Evolutionary conservation across 2,329 filamentous ascomycete genomes (phyloP).

Genomic region (Alternaria sp.): DNA sequence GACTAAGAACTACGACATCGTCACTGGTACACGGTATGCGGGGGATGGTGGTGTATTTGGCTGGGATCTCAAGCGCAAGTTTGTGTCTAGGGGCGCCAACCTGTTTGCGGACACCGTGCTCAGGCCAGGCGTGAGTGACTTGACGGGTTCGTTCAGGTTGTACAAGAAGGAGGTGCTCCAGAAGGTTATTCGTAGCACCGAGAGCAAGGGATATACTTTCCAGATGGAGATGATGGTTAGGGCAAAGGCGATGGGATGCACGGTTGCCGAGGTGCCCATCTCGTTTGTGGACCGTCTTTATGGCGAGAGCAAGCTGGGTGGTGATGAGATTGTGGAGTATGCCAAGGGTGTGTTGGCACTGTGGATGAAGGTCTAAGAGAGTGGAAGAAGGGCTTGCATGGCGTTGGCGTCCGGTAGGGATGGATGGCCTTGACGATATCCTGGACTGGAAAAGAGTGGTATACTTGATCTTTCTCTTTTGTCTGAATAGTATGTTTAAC

Average conservation of each 20-base stretch:
- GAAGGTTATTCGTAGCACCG: slow-evolving; percentile 87
- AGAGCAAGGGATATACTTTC: slow-evolving; percentile 98
- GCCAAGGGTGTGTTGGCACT: slow-evolving; percentile 69
- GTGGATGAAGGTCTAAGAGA: slow-evolving; percentile 58
- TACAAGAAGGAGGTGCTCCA: slow-evolving; percentile 92
- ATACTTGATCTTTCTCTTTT: slow-evolving; percentile 9
- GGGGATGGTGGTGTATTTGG: slow-evolving; percentile 86
- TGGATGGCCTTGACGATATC: slow-evolving; percentile 10
- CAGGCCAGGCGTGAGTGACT: slow-evolving; percentile 89
- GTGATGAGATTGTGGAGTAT: slow-evolving; percentile 96
- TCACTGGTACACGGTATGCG: slow-evolving; percentile 94
- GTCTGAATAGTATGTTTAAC: slow-evolving; percentile 20
- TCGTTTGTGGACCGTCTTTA: slow-evolving; percentile 92
- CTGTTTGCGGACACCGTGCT: slow-evolving; percentile 95
- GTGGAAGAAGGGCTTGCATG: slow-evolving; percentile 20
- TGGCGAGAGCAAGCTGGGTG: slow-evolving; percentile 93
- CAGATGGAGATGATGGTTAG: slow-evolving; percentile 99
- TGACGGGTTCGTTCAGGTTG: slow-evolving; percentile 92
- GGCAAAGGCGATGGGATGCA: slow-evolving; percentile 94
- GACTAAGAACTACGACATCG: slow-evolving; percentile 86
- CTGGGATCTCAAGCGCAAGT: slow-evolving; percentile 85
- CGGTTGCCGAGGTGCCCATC: slow-evolving; percentile 94
- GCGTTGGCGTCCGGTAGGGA: slow-evolving; percentile 38
- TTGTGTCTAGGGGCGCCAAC: slow-evolving; percentile 88
- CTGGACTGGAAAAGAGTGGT: not conserved